Percentiles rank a stretch among this genome's conserved stretches.
Conservation (phyloP, 1,284 basidiomycete species). For the Rhodotorula sp. region DNA sequence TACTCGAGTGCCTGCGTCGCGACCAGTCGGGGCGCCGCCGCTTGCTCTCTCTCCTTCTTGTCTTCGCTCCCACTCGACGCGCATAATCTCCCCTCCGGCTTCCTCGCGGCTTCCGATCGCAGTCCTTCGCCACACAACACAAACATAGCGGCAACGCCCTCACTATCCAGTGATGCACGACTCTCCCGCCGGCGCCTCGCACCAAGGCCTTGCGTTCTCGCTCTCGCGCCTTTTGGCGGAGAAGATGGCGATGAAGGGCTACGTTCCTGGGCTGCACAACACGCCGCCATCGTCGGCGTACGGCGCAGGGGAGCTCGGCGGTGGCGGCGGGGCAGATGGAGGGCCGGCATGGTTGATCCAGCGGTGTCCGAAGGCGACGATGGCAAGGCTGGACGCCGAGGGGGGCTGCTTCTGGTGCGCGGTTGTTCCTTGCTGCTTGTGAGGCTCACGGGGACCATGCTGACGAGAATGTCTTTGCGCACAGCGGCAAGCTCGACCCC, state of each 20-base stretch:
- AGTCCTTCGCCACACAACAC: too few species aligned
- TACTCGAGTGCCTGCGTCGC: too few species aligned
- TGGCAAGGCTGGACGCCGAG: constrained; percentile 19
- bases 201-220: constrained; percentile 15
- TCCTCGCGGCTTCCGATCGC: not conserved
- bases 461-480: not conserved
- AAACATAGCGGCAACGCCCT: too few species aligned
- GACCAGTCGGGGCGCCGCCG: too few species aligned
- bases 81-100: too few species aligned
- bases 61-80: not conserved
- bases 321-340: not conserved
- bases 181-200: not conserved
- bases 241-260: constrained; percentile 2
- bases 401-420: constrained; percentile 27
- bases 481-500: constrained; percentile 12
- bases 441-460: too few species aligned
- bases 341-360: constrained; percentile 9
- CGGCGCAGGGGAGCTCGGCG: not conserved
- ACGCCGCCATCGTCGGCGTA: not conserved
- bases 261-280: not conserved
- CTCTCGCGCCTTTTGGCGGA: constrained; percentile 17
- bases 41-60: not conserved
- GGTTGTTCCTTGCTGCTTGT: not conserved
- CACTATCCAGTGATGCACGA: not conserved
- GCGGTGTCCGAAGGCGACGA: constrained; percentile 6